phyloP scores from a whole-genome alignment of 495 filamentous ascomycete genomes.

The Terfezia boudieri region DNA sequence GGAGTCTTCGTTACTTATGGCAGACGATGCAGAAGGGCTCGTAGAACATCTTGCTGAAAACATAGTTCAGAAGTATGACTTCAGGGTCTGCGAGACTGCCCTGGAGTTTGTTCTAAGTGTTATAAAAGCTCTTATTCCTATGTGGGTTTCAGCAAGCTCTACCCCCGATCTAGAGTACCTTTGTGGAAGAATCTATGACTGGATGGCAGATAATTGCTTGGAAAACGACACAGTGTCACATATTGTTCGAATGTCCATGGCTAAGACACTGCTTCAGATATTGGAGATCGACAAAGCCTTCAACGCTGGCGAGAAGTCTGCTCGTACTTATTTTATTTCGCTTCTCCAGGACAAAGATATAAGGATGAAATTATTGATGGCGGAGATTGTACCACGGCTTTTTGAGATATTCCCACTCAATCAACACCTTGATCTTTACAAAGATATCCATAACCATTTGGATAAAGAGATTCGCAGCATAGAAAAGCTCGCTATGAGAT shows the following conservation, averaged over 20 bases:
- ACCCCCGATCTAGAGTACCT: constrained; percentile 34
- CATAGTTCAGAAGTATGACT: constrained; percentile 39
- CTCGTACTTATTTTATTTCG: constrained; percentile 49
- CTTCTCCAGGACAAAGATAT: constrained; percentile 45
- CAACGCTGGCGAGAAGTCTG: constrained; percentile 30
- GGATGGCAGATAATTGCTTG: constrained; percentile 45
- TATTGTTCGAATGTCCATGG: constrained; percentile 40
- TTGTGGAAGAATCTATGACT: constrained; percentile 56
- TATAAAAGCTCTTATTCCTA: constrained; percentile 37
- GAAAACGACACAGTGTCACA: constrained; percentile 41
- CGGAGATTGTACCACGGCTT: constrained; percentile 32
- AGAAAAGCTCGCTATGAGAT: constrained; percentile 69
- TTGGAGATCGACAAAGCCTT: constrained; percentile 31
- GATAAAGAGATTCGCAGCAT: constrained; percentile 44
- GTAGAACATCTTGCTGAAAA: constrained; percentile 33
- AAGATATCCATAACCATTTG: constrained; percentile 47
- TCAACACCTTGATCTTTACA: constrained; percentile 47
- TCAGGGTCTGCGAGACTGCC: constrained; percentile 57
- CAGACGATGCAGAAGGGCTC: constrained; percentile 23
- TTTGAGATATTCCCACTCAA: constrained; percentile 54
- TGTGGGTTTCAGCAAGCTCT: constrained; percentile 36
- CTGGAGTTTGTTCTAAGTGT: constrained; percentile 45
- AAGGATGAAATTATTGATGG: constrained; percentile 52
- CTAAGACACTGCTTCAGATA: constrained; percentile 42
- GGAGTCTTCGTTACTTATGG: constrained; percentile 18